Percentiles rank a stretch among this genome's conserved stretches.
Conservation (phyloP, 768 basidiomycete species). For the Russula compacta region DNA sequence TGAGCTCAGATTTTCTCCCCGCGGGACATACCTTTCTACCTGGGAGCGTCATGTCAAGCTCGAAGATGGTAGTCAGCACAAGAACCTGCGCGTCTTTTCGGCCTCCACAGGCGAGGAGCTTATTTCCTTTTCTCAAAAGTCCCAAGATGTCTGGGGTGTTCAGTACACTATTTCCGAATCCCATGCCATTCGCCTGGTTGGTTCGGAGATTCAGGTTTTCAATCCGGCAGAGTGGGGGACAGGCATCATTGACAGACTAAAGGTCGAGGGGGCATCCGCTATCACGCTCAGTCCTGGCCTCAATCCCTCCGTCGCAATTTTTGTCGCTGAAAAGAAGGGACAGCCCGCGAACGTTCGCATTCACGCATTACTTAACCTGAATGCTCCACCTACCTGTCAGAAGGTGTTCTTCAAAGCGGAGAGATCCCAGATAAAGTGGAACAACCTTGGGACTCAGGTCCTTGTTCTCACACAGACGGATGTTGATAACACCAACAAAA, state of each 20-base stretch:
- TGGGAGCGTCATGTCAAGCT: slow-evolving; percentile 94
- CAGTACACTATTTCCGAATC: slow-evolving; percentile 89
- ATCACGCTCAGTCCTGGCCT: slow-evolving; percentile 73
- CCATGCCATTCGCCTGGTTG: slow-evolving; percentile 73
- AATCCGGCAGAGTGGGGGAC: slow-evolving; percentile 71
- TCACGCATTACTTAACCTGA: slow-evolving; percentile 59
- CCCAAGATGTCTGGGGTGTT: slow-evolving; percentile 83
- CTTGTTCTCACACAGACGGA: slow-evolving; percentile 91
- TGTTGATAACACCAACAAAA: slow-evolving; percentile 94
- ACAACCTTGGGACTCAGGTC: slow-evolving; percentile 84
- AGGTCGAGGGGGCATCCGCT: slow-evolving; percentile 72
- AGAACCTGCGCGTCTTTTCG: slow-evolving; percentile 89
- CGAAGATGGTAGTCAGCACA: slow-evolving; percentile 86
- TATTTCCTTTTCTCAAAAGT: slow-evolving; percentile 80
- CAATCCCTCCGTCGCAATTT: slow-evolving; percentile 85
- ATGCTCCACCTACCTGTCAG: slow-evolving; percentile 61
- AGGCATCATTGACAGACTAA: slow-evolving; percentile 74
- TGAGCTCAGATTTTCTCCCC: slow-evolving; percentile 87
- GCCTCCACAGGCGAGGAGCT: slow-evolving; percentile 81
- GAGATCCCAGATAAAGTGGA: slow-evolving; percentile 92
- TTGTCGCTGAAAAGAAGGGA: slow-evolving; percentile 94
- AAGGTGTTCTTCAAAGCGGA: slow-evolving; percentile 97
- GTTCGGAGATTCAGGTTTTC: slow-evolving; percentile 77
- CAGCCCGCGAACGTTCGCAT: slow-evolving; percentile 83
- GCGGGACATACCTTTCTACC: slow-evolving; percentile 86